Conservation (phyloP, 2,329 filamentous ascomycete genomes). For the Paraphoma chrysanthemicola region DNA sequence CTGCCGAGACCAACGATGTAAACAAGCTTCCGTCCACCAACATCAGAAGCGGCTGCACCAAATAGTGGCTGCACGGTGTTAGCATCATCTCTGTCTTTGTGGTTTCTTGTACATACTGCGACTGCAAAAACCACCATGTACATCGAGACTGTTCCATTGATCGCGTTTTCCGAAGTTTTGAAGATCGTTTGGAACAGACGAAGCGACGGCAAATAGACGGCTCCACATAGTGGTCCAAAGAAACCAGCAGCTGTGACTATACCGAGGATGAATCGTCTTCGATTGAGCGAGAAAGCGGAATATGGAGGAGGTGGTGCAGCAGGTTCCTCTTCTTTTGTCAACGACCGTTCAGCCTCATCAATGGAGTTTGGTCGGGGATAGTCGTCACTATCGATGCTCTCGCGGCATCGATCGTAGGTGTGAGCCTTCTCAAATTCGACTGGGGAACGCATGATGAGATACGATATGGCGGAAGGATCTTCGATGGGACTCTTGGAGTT, state of each 20-base stretch:
- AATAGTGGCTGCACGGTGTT: constrained; percentile 45
- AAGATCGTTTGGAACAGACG: constrained; percentile 49
- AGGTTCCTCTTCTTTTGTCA: constrained; percentile 11
- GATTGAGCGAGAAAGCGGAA: constrained; percentile 47
- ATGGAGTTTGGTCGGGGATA: constrained; percentile 19
- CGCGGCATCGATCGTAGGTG: constrained; percentile 26
- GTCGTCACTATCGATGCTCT: constrained; percentile 30
- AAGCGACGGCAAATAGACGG: constrained; percentile 54
- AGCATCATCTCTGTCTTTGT: constrained; percentile 4
- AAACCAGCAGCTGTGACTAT: constrained; percentile 53
- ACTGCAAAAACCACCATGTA: constrained; percentile 56
- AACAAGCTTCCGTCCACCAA: constrained; percentile 49
- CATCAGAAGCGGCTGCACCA: constrained; percentile 51
- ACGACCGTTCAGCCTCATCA: constrained; percentile 15
- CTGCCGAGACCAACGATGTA: constrained; percentile 51
- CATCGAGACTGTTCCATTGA: constrained; percentile 55
- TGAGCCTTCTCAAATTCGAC: constrained; percentile 33
- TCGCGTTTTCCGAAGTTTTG: constrained; percentile 40
- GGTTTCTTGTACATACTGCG: constrained; percentile 22
- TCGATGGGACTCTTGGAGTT: constrained; percentile 11
- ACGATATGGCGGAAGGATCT: constrained; percentile 1
- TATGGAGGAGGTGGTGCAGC: constrained; percentile 35
- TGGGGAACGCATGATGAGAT: constrained; percentile 27
- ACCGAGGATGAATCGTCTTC: constrained; percentile 47
- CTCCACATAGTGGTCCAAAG: constrained; percentile 53